Percentiles rank a stretch among this genome's conserved stretches.
These are phyloP conservation scores for Senecio squalidus DNA, from an alignment of 140 eudicot genomes.

Conservation along the genomic window DNA sequence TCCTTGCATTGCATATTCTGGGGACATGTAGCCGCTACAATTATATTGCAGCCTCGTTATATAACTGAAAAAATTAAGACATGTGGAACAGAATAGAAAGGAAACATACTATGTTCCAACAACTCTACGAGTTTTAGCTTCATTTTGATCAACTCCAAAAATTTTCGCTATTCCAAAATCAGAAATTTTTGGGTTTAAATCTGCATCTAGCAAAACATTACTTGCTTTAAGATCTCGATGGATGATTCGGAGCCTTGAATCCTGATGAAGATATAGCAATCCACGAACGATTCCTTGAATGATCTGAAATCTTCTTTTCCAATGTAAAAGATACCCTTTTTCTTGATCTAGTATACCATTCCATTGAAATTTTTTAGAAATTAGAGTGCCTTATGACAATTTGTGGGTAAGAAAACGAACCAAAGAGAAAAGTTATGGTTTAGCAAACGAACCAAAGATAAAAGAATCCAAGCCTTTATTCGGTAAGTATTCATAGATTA, in stretches of 20 bases:
- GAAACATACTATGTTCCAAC: conserved; percentile 55
- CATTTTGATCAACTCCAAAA: conserved; percentile 41
- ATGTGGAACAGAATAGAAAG: not conserved
- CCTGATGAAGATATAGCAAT: conserved; percentile 56
- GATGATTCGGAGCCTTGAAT: conserved; percentile 51
- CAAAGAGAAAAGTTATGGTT: not conserved
- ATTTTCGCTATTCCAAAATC: conserved; percentile 69
- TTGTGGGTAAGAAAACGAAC: too few species aligned
- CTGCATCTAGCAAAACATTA: conserved; percentile 47
- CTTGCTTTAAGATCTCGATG: conserved; percentile 68
- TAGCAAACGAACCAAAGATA: conserved; percentile 34
- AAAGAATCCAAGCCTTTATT: conserved; percentile 51
- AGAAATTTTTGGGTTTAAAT: conserved; percentile 56
- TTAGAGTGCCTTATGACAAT: too few species aligned
- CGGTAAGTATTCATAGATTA: conserved; percentile 56
- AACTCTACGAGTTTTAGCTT: conserved; percentile 42
- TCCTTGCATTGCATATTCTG: conserved; percentile 57
- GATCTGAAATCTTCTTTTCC: conserved; percentile 43
- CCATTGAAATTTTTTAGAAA: not conserved
- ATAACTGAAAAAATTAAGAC: not conserved
- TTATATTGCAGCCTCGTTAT: not conserved
- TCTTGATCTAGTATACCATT: conserved; percentile 24
- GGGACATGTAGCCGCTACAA: conserved; percentile 60
- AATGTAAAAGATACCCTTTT: conserved; percentile 21
- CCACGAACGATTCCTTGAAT: conserved; percentile 55